phyloP scores from a whole-genome alignment of 179 eudicot genomes.

The Silene noctiflora region DNA sequence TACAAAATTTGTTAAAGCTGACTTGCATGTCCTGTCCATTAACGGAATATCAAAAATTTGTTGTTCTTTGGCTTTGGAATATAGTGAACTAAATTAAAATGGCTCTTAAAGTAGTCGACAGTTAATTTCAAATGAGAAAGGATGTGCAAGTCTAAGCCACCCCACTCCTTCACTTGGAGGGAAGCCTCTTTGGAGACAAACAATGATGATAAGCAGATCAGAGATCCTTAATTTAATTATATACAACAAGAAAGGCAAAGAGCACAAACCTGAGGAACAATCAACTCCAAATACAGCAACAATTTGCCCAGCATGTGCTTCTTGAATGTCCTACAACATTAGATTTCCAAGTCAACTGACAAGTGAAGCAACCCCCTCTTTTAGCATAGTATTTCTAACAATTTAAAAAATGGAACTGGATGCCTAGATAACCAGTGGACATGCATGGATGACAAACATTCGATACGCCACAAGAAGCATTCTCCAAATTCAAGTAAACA shows the following conservation, averaged over 20 bases:
- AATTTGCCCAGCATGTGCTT: constrained; percentile 98
- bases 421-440: not conserved
- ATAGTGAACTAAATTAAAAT: constrained; percentile 1
- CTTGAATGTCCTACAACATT: constrained; percentile 78
- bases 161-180: not conserved
- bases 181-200: constrained; percentile 1
- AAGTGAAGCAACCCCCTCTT: not conserved
- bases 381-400: not conserved
- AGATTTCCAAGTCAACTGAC: constrained; percentile 9
- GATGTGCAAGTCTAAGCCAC: not conserved
- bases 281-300: constrained; percentile 97
- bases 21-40: constrained; percentile 2
- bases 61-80: constrained; percentile 4
- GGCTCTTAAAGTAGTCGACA: not conserved
- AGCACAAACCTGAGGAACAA: constrained; percentile 78
- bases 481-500: constrained; percentile 8
- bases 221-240: not conserved
- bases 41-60: not conserved
- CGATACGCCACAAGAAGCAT: not conserved
- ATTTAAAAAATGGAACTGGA: not conserved
- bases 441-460: not conserved
- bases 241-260: constrained; percentile 1
- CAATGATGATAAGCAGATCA: not conserved
- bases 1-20: not conserved
- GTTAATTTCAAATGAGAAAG: not conserved